Base-by-base conservation (phyloP, 2,329 filamentous ascomycete species). In the Colletotrichum paranaense region DNA sequence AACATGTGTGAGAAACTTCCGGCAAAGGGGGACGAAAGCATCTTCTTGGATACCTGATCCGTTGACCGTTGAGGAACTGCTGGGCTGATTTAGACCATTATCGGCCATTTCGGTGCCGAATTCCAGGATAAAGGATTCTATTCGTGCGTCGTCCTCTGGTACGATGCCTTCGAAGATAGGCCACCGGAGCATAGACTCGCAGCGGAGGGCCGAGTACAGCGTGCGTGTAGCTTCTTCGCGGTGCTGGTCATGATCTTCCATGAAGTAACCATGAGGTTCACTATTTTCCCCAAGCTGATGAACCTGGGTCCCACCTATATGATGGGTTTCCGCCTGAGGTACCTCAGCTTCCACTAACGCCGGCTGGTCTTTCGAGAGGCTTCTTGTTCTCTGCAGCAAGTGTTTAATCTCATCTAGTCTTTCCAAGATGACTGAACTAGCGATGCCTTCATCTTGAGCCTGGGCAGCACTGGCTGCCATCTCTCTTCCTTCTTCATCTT, bases 1-100 rank as follows among this genome's bases (percentile, higher is more conserved):
- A 2, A 76, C 75, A 35, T 74, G 62, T 16, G 67, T 59, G 1
- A 78, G 66, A 57, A 79, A 79, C 46, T 53, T 75, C 49, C 59
- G 65, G 62, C 70, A 75, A 6, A 75, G 38, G 14, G 62, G 49
- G 12, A 74, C 68, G 9, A 75, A 69, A 2, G 56, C 42, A 6
- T 69, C 65, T 12, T 76, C 67, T 2, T 35, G 59, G 32, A 76
- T 26, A 16, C 72, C 62, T 11, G 19, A 8, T n/a, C 42, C 42
- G 19, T 49, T 49, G 42, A 49, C 8, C 42, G 7, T 49, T n/a
- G 19, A 49, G 42, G 38, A 19, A 19, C 14, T 1, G 8, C 58
- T 53, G 9, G 38, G 1, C 24, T 30, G 53, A 9, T 8, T 30
- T 4, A 30, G 1, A 9, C 53, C 26, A 30, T 16, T 24, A 9